phyloP scores from a whole-genome alignment of 2,329 filamentous ascomycete genomes.

The Coniochaeta ligniaria region DNA sequence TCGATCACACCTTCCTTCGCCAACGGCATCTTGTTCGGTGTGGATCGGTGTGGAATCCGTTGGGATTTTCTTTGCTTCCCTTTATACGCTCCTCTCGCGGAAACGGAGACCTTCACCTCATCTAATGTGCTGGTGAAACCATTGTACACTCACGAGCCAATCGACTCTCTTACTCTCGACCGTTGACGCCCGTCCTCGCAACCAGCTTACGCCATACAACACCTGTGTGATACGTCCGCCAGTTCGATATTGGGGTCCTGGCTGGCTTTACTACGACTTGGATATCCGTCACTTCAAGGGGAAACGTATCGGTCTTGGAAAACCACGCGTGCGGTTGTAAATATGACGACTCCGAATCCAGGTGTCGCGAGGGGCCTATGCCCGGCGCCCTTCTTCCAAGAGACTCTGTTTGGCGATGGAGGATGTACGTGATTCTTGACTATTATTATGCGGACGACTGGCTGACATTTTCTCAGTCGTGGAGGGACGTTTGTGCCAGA shows the following conservation, averaged over 20 bases:
- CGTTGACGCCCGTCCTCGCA: background rate
- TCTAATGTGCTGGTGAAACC: background rate
- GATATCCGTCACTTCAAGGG: background rate
- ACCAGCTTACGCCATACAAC: background rate
- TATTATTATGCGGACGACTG: slow-evolving; percentile 5
- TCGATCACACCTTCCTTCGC: background rate
- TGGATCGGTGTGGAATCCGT: background rate
- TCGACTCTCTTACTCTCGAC: background rate
- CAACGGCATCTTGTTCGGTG: background rate
- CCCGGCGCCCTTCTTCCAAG: slow-evolving; percentile 13
- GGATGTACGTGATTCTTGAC: slow-evolving; percentile 16
- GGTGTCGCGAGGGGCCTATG: slow-evolving; percentile 6
- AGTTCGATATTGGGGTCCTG: background rate
- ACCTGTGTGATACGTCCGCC: background rate
- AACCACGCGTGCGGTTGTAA: background rate
- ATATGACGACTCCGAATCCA: background rate
- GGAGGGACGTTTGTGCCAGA: slow-evolving; percentile 47
- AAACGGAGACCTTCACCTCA: background rate
- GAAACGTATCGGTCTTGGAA: background rate
- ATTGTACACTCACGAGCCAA: background rate
- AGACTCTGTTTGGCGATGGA: slow-evolving; percentile 9
- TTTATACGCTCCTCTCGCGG: background rate
- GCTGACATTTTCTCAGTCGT: slow-evolving; percentile 38
- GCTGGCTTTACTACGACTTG: background rate
- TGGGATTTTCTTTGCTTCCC: background rate